phyloP scores from a whole-genome alignment of 495 filamentous ascomycete species.

The Penicillium goetzii region DNA sequence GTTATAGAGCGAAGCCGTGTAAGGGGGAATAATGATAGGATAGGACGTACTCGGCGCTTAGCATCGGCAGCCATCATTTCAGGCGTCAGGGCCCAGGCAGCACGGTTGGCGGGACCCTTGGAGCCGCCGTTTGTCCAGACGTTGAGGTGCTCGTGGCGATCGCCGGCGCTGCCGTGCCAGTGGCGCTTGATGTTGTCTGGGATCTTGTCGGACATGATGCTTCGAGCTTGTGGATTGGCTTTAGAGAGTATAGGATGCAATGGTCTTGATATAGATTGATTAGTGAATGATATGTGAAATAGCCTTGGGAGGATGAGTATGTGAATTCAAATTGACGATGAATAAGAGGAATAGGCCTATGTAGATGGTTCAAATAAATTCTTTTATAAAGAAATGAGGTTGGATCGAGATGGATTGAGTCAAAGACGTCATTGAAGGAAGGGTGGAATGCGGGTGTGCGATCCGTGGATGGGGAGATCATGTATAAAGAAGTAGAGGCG shows the following conservation, averaged over 20 bases:
- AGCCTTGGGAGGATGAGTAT: no score
- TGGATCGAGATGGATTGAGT: constrained; percentile 18
- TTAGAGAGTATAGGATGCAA: not conserved
- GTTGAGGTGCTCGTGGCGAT: constrained; percentile 49
- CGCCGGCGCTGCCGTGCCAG: constrained; percentile 47
- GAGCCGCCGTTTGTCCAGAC: constrained; percentile 48
- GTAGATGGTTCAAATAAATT: not conserved
- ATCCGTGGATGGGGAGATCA: not conserved
- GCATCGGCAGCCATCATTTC: constrained; percentile 20
- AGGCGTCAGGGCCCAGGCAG: constrained; percentile 32
- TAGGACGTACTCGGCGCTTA: constrained; percentile 24
- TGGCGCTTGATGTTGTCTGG: constrained; percentile 35
- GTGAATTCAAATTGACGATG: not conserved
- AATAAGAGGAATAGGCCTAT: not conserved
- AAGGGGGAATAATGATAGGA: not conserved
- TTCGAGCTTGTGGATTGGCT: not conserved
- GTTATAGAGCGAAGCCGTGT: not conserved
- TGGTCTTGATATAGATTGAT: constrained; percentile 1
- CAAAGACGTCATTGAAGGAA: constrained; percentile 29
- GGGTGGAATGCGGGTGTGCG: constrained; percentile 5
- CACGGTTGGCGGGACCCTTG: constrained; percentile 31
- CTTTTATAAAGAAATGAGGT: constrained; percentile 5
- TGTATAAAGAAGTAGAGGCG: not conserved
- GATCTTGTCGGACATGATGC: constrained; percentile 29
- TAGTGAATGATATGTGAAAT: not conserved